These are phyloP conservation scores for Aspergillus pseudonomiae DNA, from an alignment of 2,329 filamentous ascomycete genomes.

Conservation along the genomic window DNA sequence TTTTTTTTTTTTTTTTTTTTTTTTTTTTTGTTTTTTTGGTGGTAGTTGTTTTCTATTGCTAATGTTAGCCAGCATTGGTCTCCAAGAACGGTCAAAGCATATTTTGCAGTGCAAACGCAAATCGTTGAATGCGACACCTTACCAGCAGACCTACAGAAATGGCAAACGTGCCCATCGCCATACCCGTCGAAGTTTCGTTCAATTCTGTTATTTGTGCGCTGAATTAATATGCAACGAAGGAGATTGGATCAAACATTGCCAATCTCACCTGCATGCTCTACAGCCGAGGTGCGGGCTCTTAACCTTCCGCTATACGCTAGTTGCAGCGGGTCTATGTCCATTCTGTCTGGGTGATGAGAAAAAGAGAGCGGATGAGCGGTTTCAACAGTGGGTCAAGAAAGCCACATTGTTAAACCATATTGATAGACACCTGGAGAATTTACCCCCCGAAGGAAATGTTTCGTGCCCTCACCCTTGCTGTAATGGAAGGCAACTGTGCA, in stretches of 20 bases:
- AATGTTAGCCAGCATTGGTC: not conserved
- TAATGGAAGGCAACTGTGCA: no score
- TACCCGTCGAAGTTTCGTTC: constrained; percentile 3
- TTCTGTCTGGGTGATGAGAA: no score
- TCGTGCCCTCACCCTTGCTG: no score
- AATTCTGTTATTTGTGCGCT: constrained; percentile 19
- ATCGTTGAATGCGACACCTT: constrained; percentile 13
- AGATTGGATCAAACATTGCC: constrained; percentile 11
- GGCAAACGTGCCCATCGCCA: constrained; percentile 14
- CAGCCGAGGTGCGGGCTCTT: no score
- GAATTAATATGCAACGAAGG: constrained; percentile 2
- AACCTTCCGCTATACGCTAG: no score
- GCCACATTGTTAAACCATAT: no score
- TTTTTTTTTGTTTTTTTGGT: not conserved
- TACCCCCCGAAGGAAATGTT: no score
- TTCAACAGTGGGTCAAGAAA: no score
- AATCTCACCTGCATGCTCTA: constrained; percentile 2
- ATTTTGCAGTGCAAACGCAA: constrained; percentile 13
- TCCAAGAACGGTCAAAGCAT: constrained; percentile 10
- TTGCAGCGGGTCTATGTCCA: no score
- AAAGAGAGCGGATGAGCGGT: no score
- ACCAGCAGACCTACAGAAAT: constrained; percentile 16
- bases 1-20: no score
- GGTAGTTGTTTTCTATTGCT: not conserved
- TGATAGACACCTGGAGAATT: no score